Conservation (phyloP, 2,329 filamentous ascomycete genomes). For the Ophiostoma quercus region DNA sequence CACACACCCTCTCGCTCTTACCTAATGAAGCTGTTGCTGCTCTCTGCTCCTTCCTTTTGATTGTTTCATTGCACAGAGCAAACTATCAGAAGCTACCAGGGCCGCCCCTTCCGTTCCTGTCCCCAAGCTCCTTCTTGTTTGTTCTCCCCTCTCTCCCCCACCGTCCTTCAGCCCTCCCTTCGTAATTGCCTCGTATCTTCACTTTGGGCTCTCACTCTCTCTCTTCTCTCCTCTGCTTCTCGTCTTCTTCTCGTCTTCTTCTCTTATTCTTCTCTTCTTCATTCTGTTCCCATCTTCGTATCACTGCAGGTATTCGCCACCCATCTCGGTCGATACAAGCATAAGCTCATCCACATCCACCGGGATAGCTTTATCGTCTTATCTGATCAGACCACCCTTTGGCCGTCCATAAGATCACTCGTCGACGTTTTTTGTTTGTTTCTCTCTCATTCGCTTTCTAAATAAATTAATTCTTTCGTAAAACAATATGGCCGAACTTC, state of each 20-base stretch:
- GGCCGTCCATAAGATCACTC: background rate
- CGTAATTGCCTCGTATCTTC: background rate
- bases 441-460: background rate
- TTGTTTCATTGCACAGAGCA: background rate
- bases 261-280: background rate
- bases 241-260: background rate
- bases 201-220: too few relatives aligned
- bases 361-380: slow-evolving; percentile 12
- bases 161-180: background rate
- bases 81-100: slow-evolving; percentile 7
- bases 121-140: slow-evolving; percentile 11
- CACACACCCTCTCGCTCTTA: background rate
- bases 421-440: background rate
- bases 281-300: background rate
- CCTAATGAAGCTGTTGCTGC: slow-evolving; percentile 5
- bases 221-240: background rate
- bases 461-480: background rate
- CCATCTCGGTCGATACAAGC: background rate
- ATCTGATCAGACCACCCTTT: slow-evolving; percentile 3
- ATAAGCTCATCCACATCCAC: background rate
- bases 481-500: slow-evolving; percentile 33
- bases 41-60: background rate
- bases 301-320: background rate
- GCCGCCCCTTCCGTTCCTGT: slow-evolving; percentile 11
- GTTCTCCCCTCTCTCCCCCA: background rate